Evolutionary conservation across 2,329 filamentous ascomycete genomes (phyloP).

Genomic region (Colletotrichum melonis): DNA sequence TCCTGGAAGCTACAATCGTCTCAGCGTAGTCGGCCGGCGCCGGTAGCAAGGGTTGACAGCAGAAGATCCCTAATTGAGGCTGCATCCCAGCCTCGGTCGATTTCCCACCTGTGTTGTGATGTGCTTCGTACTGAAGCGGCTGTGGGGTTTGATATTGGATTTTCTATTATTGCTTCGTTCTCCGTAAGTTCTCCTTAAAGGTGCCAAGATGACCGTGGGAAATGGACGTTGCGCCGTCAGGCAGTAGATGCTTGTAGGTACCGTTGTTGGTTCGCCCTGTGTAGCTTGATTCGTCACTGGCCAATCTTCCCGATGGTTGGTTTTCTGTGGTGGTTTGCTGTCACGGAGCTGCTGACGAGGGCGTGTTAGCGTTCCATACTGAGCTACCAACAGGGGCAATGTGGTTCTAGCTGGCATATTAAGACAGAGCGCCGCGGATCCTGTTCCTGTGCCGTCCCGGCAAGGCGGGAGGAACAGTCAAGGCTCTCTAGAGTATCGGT

Average conservation of each 20-base stretch:
- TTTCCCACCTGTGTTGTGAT: background rate
- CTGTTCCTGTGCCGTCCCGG: slow-evolving; percentile 1
- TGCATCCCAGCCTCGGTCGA: background rate
- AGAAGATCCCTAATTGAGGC: background rate
- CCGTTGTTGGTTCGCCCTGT: background rate
- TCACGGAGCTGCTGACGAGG: background rate
- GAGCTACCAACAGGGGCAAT: background rate
- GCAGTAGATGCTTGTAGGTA: background rate
- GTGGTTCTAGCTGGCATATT: background rate
- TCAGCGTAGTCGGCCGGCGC: slow-evolving; percentile 19
- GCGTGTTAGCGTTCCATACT: background rate
- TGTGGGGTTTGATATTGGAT: background rate
- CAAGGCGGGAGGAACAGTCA: background rate
- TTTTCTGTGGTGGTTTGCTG: background rate
- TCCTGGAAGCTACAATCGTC: background rate
- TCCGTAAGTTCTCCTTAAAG: background rate
- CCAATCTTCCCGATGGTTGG: background rate
- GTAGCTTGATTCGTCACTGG: background rate
- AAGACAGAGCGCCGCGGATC: slow-evolving; percentile 2
- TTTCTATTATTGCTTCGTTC: background rate
- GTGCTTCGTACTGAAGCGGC: background rate
- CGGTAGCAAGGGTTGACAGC: slow-evolving; percentile 7
- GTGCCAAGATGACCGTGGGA: background rate
- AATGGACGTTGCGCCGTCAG: background rate
- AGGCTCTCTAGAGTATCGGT: background rate